Percentiles rank a stretch among this genome's conserved stretches.
phyloP scores from a whole-genome alignment of 805 yeast genomes.

The Yarrowia sp. region DNA sequence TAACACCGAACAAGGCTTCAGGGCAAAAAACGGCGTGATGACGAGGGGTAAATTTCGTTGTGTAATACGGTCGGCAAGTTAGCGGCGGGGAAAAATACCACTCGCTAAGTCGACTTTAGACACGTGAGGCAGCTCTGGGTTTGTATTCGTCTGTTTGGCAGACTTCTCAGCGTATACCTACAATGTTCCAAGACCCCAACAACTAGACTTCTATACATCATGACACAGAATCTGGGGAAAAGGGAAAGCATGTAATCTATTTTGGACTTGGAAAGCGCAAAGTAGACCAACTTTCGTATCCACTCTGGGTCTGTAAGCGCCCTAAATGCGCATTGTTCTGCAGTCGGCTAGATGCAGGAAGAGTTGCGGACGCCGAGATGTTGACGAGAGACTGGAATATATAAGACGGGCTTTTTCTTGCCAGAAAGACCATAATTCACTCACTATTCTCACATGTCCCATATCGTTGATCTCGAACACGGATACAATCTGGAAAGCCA shows the following conservation, averaged over 20 bases:
- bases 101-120: slow-evolving; percentile 3
- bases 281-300: not conserved
- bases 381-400: slow-evolving; percentile 1
- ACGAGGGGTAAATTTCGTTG: slow-evolving; percentile 19
- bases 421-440: not conserved
- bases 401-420: not conserved
- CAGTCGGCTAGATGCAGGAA: slow-evolving; percentile 5
- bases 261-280: not conserved
- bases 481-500: slow-evolving; percentile 15
- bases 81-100: not conserved
- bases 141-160: no score
- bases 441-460: not conserved
- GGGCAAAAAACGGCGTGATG: slow-evolving; percentile 37
- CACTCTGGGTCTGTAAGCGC: not conserved
- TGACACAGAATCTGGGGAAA: slow-evolving; percentile 14
- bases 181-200: not conserved
- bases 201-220: not conserved
- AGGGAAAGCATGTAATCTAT: not conserved
- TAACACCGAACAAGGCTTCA: slow-evolving; percentile 24
- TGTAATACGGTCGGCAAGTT: slow-evolving; percentile 22
- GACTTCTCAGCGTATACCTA: no score
- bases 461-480: slow-evolving; percentile 25
- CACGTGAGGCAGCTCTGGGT: not conserved
- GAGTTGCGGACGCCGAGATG: not conserved
- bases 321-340: slow-evolving; percentile 7